Evolutionary conservation across 2,329 filamentous ascomycete species (phyloP).

Genomic region (Ascochyta viciae-villosae): DNA sequence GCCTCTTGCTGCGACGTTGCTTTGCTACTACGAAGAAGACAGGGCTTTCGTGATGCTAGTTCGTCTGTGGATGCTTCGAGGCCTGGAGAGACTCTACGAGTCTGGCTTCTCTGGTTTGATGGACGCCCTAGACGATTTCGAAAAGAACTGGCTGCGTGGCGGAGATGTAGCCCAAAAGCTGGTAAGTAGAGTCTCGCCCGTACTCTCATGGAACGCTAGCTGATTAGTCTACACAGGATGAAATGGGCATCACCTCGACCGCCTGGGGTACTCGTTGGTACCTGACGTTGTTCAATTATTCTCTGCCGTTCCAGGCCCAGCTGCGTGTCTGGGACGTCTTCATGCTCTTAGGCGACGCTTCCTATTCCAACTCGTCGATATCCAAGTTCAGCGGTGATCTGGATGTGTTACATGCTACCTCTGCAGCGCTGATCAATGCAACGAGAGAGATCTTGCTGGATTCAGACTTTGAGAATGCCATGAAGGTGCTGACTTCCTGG

Average conservation of each 20-base stretch:
- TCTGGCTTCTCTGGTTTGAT: slow-evolving; percentile 87
- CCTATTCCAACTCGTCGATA: slow-evolving; percentile 51
- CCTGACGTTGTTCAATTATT: slow-evolving; percentile 95
- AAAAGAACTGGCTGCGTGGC: slow-evolving; percentile 78
- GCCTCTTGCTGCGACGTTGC: slow-evolving; percentile 84
- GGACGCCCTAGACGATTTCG: slow-evolving; percentile 83
- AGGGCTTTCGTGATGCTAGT: slow-evolving; percentile 94
- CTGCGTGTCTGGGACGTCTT: slow-evolving; percentile 98
- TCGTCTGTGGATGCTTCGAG: slow-evolving; percentile 89
- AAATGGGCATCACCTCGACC: slow-evolving; percentile 82
- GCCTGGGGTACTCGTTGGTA: slow-evolving; percentile 99
- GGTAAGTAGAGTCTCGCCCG: slow-evolving; percentile 58
- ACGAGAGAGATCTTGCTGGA: slow-evolving; percentile 87
- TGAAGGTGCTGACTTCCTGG: slow-evolving; percentile 96
- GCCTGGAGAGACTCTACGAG: slow-evolving; percentile 83
- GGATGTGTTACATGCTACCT: slow-evolving; percentile 87
- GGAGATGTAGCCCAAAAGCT: slow-evolving; percentile 82
- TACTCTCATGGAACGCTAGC: slow-evolving; percentile 13
- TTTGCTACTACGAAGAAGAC: slow-evolving; percentile 98
- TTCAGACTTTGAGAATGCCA: slow-evolving; percentile 95
- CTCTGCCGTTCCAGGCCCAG: slow-evolving; percentile 91
- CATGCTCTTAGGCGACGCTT: slow-evolving; percentile 83
- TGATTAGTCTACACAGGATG: slow-evolving; percentile 59
- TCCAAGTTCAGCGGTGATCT: slow-evolving; percentile 66
- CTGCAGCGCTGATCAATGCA: slow-evolving; percentile 88